These are phyloP conservation scores for Fraxinus velutina DNA, from an alignment of 305 asterid genomes.

Conservation along the genomic window DNA sequence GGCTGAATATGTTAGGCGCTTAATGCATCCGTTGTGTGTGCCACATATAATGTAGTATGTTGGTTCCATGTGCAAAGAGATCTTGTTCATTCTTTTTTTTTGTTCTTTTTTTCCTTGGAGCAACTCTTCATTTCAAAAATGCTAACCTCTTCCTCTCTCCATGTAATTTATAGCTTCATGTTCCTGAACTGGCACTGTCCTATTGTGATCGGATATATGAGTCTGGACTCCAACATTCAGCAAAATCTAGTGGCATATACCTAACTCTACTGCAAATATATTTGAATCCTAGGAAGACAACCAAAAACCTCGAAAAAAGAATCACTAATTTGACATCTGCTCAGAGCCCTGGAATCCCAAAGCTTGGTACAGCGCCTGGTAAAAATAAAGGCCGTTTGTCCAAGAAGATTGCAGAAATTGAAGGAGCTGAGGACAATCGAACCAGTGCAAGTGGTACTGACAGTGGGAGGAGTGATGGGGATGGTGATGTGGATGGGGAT, in stretches of 20 bases:
- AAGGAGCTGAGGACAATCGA: constrained; percentile 72
- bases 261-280: constrained; percentile 88
- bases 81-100: background rate
- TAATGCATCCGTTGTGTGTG: constrained; percentile 1
- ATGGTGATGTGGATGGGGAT: constrained; percentile 49
- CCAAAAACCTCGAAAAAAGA: constrained; percentile 69
- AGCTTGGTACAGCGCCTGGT: constrained; percentile 44
- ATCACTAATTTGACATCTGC: constrained; percentile 53
- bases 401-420: constrained; percentile 85
- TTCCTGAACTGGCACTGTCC: constrained; percentile 87
- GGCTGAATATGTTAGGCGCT: constrained; percentile 1
- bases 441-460: constrained; percentile 80
- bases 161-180: constrained; percentile 58
- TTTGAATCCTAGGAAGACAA: constrained; percentile 77
- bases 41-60: background rate
- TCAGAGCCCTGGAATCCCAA: constrained; percentile 51
- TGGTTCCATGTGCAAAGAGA: background rate
- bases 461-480: constrained; percentile 84
- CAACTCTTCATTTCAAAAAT: constrained; percentile 12
- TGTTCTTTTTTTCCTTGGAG: constrained; percentile 4
- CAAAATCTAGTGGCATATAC: constrained; percentile 73
- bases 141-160: constrained; percentile 18
- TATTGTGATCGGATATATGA: constrained; percentile 89
- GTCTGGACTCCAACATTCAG: constrained; percentile 60
- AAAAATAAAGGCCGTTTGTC: constrained; percentile 50